Base-by-base conservation (phyloP, 106 monocot genomes). In the Iris macrosiphon region DNA sequence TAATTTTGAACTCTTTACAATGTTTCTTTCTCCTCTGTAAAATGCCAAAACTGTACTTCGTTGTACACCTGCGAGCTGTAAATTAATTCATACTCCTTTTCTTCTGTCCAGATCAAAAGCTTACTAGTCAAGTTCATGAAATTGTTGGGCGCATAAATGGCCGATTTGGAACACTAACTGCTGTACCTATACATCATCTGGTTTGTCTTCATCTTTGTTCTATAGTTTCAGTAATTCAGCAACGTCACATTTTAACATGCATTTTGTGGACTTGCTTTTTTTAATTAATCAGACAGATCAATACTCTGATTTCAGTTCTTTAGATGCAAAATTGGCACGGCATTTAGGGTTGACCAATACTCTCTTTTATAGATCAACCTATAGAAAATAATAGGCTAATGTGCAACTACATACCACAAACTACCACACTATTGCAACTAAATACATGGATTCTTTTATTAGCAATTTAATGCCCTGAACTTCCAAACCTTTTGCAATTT, bases 71-170 rank as follows among this genome's bases (percentile, higher is more conserved):
- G n/a, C n/a, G n/a, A n/a, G n/a, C n/a, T n/a, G n/a, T n/a, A n/a
- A n/a, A n/a, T n/a, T n/a, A n/a, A n/a, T n/a, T n/a, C n/a, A n/a
- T 45, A 15, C 17, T 45, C 44, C 15, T 38, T 46, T 67, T 13
- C n/a, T 42, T 45, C 33, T 68, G 43, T 31, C 44, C 77, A 96
- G 95, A 96, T 86, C 95, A 96, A 65, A 96, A 89, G 44, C 86
- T 96, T 29, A 96, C 95, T 6, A 96, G 95, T 57, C 95, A 96
- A 62, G 95, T 96, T 43, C 95, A 96, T 75, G 95, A 96, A 75
- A 96, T 96, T 58, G 95, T 96, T 58, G 95, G 95, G 16, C 82
- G 95, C 11, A 96, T 96, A 52, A 96, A 96, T 72, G 95, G 95
- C 24, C 85, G 89, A 43, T 96, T 96, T 77, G 95, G 95, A 31